A percentile compares a stretch with the other conserved stretches of the same genome.
phyloP scores from a whole-genome alignment of 1,284 basidiomycete genomes.

The Cutaneotrichosporon sp. region DNA sequence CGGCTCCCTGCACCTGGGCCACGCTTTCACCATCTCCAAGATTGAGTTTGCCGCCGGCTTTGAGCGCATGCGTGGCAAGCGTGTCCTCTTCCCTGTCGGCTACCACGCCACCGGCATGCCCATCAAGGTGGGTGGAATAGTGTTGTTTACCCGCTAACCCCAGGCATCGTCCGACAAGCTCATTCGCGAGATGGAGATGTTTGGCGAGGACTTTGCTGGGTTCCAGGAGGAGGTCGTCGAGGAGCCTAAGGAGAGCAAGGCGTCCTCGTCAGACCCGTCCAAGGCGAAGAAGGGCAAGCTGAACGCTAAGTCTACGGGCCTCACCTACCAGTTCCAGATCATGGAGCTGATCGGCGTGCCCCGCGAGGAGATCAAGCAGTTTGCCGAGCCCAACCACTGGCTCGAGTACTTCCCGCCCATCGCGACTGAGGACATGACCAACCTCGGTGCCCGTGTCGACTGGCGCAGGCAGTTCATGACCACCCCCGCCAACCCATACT shows the following conservation, averaged over 20 bases:
- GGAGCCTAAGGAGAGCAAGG: constrained; percentile 33
- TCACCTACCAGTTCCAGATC: constrained; percentile 98
- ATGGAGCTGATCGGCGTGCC: constrained; percentile 91
- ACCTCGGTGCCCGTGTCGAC: constrained; percentile 90
- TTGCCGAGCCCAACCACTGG: constrained; percentile 92
- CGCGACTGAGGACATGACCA: constrained; percentile 79
- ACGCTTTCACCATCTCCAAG: constrained; percentile 98
- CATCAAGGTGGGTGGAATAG: constrained; percentile 62
- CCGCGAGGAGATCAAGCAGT: constrained; percentile 85
- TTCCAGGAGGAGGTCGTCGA: constrained; percentile 54
- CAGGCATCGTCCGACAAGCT: constrained; percentile 88
- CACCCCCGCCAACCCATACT: constrained; percentile 91
- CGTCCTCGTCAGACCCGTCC: constrained; percentile 43
- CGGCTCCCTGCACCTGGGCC: constrained; percentile 91
- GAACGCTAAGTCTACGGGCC: constrained; percentile 84
- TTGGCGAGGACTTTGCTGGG: constrained; percentile 81
- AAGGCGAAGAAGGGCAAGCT: constrained; percentile 98
- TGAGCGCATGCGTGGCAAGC: constrained; percentile 91
- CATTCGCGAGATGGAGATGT: constrained; percentile 93
- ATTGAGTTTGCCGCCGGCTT: constrained; percentile 96
- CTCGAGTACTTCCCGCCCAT: constrained; percentile 94
- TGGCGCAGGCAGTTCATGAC: constrained; percentile 96
- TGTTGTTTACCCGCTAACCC: too few relatives aligned
- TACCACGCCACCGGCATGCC: constrained; percentile 98
- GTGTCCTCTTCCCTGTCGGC: constrained; percentile 90